Conservation (phyloP, 768 basidiomycete genomes). For the Mycena chlorophos region DNA sequence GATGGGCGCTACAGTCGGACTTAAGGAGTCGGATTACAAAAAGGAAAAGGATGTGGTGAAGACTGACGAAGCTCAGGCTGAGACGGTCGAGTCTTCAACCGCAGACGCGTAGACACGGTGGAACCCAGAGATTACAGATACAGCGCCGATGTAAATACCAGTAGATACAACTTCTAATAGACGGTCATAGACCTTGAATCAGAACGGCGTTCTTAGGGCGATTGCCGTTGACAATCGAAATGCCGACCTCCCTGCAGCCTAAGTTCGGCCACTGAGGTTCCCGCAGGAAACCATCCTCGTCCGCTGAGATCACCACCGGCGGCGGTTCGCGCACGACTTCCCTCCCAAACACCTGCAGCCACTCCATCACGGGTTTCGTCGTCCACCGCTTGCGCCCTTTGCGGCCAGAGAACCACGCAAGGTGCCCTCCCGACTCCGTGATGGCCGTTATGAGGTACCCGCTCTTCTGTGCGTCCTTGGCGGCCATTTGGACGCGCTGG, state of each 20-base stretch:
- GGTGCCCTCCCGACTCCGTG: conserved; percentile 70
- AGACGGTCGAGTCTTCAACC: neutral
- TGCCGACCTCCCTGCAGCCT: conserved; percentile 60
- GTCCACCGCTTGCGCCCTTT: conserved; percentile 59
- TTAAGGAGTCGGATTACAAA: conserved; percentile 82
- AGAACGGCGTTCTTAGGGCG: conserved; percentile 54
- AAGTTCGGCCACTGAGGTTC: conserved; percentile 52
- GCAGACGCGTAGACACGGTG: neutral
- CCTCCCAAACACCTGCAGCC: conserved; percentile 60
- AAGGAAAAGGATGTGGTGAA: conserved; percentile 3
- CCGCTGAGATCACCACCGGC: conserved; percentile 37
- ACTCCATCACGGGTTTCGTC: conserved; percentile 68
- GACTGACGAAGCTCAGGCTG: neutral
- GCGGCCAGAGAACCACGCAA: conserved; percentile 75
- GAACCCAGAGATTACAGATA: neutral
- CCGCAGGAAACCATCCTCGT: conserved; percentile 60
- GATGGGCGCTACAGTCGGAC: conserved; percentile 68
- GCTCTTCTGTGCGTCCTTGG: conserved; percentile 41
- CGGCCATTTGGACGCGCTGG: conserved; percentile 56
- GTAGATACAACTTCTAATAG: neutral
- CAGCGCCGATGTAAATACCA: neutral
- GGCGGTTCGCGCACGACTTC: conserved; percentile 43
- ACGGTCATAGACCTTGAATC: conserved; percentile 39
- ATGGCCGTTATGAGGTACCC: conserved; percentile 55
- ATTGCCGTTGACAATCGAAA: conserved; percentile 53